Percentiles rank a stretch among this genome's conserved stretches.
phyloP scores from a whole-genome alignment of 2,329 filamentous ascomycete species.

The Trichoderma harzianum region DNA sequence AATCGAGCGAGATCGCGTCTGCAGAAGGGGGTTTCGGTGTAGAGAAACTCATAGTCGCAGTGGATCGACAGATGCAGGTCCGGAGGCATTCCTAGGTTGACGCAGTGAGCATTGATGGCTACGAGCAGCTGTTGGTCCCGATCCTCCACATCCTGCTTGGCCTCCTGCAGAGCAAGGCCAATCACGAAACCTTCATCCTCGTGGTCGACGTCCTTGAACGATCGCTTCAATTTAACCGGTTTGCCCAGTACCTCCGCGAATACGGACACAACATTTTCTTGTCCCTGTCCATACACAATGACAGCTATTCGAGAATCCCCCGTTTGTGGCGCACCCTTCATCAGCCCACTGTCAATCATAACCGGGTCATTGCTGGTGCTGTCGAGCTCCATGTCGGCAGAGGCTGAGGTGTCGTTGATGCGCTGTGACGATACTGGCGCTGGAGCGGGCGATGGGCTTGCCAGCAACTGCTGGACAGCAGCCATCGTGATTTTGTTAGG shows the following conservation, averaged over 20 bases:
- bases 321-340: constrained; percentile 45
- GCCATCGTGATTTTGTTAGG: constrained; percentile 30
- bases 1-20: constrained; percentile 75
- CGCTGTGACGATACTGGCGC: constrained; percentile 26
- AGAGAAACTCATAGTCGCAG: constrained; percentile 85
- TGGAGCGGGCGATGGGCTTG: constrained; percentile 33
- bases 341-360: constrained; percentile 37
- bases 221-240: constrained; percentile 57
- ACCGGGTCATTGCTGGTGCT: constrained; percentile 34
- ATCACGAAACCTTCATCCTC: constrained; percentile 63
- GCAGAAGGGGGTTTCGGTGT: constrained; percentile 68
- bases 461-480: constrained; percentile 38
- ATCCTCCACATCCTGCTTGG: constrained; percentile 55
- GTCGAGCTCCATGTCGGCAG: constrained; percentile 34
- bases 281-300: constrained; percentile 66
- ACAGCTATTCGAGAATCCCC: constrained; percentile 59
- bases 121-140: constrained; percentile 59
- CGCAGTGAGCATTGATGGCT: constrained; percentile 73
- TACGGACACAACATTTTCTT: constrained; percentile 70
- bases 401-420: constrained; percentile 26
- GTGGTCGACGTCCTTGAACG: constrained; percentile 51
- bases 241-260: constrained; percentile 80
- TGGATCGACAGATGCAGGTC: constrained; percentile 60
- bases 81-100: constrained; percentile 67
- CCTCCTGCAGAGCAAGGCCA: constrained; percentile 57